phyloP scores from a whole-genome alignment of 768 basidiomycete species.

The Gyrodon lividus region DNA sequence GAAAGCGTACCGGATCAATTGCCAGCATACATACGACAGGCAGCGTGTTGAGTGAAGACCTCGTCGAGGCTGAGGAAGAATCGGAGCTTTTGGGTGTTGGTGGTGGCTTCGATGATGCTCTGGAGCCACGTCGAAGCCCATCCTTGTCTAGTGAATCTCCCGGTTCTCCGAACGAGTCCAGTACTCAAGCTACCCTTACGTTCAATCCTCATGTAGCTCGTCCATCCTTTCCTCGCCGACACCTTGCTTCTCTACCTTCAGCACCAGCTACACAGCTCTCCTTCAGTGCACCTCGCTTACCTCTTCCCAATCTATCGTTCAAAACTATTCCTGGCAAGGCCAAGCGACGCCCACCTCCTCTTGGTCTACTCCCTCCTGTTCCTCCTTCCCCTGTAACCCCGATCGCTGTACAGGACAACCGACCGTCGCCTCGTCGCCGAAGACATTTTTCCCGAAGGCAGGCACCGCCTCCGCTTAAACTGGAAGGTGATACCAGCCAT shows the following conservation, averaged over 20 bases:
- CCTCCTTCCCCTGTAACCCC: slow-evolving; percentile 68
- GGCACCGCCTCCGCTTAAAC: slow-evolving; percentile 54
- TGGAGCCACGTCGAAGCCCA: slow-evolving; percentile 35
- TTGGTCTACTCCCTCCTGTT: slow-evolving; percentile 65
- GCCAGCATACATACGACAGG: slow-evolving; percentile 67
- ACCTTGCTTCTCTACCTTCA: slow-evolving; percentile 41
- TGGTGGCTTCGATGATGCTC: slow-evolving; percentile 53
- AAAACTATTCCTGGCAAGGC: slow-evolving; percentile 45
- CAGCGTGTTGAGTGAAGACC: slow-evolving; percentile 75
- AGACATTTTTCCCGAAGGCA: slow-evolving; percentile 58
- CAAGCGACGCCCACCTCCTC: slow-evolving; percentile 61
- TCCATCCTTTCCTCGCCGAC: slow-evolving; percentile 6
- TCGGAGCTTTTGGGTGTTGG: slow-evolving; percentile 66
- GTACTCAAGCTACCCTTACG: slow-evolving; percentile 17
- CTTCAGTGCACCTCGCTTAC: slow-evolving; percentile 41
- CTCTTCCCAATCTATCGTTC: slow-evolving; percentile 55
- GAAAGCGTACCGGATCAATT: slow-evolving; percentile 72
- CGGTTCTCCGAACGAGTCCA: slow-evolving; percentile 34
- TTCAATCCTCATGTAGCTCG: slow-evolving; percentile 20
- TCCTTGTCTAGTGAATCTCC: slow-evolving; percentile 35
- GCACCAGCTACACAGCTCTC: slow-evolving; percentile 59
- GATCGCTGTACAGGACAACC: slow-evolving; percentile 39
- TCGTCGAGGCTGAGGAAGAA: slow-evolving; percentile 83
- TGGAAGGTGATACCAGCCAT: slow-evolving; percentile 33
- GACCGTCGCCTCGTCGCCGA: slow-evolving; percentile 34